Percentiles rank a stretch among this genome's conserved stretches.
Conservation (phyloP, 768 basidiomycete species). For the Leccinum rimulosum region DNA sequence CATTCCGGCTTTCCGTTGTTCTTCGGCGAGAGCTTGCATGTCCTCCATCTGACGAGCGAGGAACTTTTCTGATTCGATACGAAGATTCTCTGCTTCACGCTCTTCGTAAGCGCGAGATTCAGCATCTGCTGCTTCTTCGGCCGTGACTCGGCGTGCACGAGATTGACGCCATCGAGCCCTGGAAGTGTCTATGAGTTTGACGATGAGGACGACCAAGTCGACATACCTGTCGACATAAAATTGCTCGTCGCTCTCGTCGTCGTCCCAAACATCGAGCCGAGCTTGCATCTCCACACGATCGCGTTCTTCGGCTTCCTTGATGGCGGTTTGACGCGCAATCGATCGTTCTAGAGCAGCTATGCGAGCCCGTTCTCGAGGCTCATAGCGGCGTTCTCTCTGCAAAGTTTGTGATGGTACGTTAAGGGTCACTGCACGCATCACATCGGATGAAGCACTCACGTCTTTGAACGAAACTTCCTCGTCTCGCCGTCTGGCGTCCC, state of each 20-base stretch:
- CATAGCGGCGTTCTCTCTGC: constrained; percentile 92
- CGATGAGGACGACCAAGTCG: neutral
- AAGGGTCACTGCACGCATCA: neutral
- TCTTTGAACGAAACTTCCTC: constrained; percentile 85
- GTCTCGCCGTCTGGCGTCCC: constrained; percentile 69
- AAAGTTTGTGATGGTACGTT: neutral
- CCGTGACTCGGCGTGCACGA: constrained; percentile 63
- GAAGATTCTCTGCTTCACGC: constrained; percentile 82
- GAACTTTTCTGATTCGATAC: constrained; percentile 91
- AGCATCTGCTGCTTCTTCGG: constrained; percentile 82
- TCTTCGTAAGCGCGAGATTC: constrained; percentile 81
- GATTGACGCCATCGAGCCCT: constrained; percentile 86
- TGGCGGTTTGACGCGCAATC: constrained; percentile 66
- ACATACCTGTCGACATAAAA: constrained; percentile 90
- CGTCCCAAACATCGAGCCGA: constrained; percentile 85
- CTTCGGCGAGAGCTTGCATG: constrained; percentile 87
- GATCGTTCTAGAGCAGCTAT: constrained; percentile 75
- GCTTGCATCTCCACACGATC: constrained; percentile 78
- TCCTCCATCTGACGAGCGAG: constrained; percentile 93
- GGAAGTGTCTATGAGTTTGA: neutral
- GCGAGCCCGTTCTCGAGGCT: constrained; percentile 81
- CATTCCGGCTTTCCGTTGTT: constrained; percentile 88
- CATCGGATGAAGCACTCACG: constrained; percentile 47
- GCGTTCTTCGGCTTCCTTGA: constrained; percentile 75
- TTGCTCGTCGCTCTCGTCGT: constrained; percentile 87